phyloP scores from a whole-genome alignment of 176 grass and related monocot genomes.

The Aegilops sharonensis region DNA sequence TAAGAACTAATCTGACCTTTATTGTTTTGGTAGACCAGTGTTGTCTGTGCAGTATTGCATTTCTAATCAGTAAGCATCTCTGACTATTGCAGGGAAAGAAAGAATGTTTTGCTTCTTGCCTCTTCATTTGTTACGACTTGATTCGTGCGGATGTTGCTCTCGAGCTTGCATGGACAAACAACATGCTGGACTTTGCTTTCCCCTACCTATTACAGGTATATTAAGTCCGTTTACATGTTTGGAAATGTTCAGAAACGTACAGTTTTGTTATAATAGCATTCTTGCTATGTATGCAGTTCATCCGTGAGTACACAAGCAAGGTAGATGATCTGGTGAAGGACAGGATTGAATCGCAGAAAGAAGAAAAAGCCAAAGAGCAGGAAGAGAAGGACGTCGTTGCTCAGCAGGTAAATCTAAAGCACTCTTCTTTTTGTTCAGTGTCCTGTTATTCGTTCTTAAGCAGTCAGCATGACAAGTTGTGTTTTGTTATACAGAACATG shows the following conservation, averaged over 20 bases:
- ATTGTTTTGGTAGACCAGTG: neutral
- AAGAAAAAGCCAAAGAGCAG: constrained; percentile 81
- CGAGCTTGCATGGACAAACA: constrained; percentile 98
- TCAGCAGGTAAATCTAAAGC: constrained; percentile 64
- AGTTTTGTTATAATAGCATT: constrained; percentile 5
- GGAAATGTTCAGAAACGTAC: neutral
- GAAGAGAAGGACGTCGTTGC: constrained; percentile 88
- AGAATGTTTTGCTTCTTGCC: constrained; percentile 97
- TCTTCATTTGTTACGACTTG: constrained; percentile 96
- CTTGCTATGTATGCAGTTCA: constrained; percentile 46
- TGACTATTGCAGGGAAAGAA: constrained; percentile 86
- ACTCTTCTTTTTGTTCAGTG: neutral
- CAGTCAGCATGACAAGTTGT: constrained; percentile 1
- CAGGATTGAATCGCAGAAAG: constrained; percentile 77
- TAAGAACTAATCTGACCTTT: neutral
- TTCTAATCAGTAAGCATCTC: constrained; percentile 22
- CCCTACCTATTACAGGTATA: constrained; percentile 94
- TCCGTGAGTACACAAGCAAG: constrained; percentile 91
- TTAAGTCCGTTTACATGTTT: neutral
- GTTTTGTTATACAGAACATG: constrained; percentile 83
- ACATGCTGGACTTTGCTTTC: constrained; percentile 96
- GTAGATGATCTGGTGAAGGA: constrained; percentile 92
- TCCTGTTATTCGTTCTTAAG: neutral
- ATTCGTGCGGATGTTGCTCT: constrained; percentile 91
- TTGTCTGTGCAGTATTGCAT: neutral